These are phyloP conservation scores for Arachnopeziza araneosa DNA, from an alignment of 2,329 filamentous ascomycete species.

Conservation along the genomic window DNA sequence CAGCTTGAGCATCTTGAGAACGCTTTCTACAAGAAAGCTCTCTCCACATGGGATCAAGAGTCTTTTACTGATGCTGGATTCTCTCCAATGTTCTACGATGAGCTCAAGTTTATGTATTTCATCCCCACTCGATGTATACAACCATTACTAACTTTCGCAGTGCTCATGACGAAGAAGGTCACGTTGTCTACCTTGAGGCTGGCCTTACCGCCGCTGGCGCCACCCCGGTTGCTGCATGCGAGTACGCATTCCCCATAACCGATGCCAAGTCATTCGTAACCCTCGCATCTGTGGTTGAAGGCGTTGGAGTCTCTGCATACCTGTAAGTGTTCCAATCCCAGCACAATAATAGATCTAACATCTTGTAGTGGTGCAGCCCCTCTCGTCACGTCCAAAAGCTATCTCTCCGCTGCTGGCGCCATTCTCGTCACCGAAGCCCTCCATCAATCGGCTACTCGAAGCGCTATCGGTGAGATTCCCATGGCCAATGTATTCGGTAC, in stretches of 20 bases:
- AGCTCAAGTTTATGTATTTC: constrained; percentile 45
- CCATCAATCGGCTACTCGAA: constrained; percentile 58
- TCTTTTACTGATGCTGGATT: constrained; percentile 49
- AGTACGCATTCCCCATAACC: constrained; percentile 49
- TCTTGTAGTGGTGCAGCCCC: constrained; percentile 46
- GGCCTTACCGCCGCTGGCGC: constrained; percentile 41
- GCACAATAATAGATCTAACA: not conserved
- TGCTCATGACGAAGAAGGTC: constrained; percentile 49
- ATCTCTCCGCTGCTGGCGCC: constrained; percentile 56
- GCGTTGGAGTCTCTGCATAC: constrained; percentile 54
- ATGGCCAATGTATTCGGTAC: constrained; percentile 56
- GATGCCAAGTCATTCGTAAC: constrained; percentile 45
- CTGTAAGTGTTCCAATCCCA: constrained; percentile 31
- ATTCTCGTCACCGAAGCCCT: constrained; percentile 62
- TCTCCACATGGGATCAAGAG: constrained; percentile 48
- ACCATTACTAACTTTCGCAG: too few relatives aligned
- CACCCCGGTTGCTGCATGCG: constrained; percentile 49
- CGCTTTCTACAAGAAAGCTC: constrained; percentile 56
- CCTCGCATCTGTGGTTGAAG: constrained; percentile 50
- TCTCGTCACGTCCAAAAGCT: constrained; percentile 50
- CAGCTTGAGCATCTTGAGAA: constrained; percentile 54
- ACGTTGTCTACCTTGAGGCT: constrained; percentile 51
- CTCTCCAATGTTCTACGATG: constrained; percentile 47
- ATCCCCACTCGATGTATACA: too few relatives aligned
- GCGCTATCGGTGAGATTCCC: constrained; percentile 42